Percentiles rank a stretch among this genome's conserved stretches.
phyloP scores from a whole-genome alignment of 2,329 filamentous ascomycete species.

The Nigrospora osmanthi region DNA sequence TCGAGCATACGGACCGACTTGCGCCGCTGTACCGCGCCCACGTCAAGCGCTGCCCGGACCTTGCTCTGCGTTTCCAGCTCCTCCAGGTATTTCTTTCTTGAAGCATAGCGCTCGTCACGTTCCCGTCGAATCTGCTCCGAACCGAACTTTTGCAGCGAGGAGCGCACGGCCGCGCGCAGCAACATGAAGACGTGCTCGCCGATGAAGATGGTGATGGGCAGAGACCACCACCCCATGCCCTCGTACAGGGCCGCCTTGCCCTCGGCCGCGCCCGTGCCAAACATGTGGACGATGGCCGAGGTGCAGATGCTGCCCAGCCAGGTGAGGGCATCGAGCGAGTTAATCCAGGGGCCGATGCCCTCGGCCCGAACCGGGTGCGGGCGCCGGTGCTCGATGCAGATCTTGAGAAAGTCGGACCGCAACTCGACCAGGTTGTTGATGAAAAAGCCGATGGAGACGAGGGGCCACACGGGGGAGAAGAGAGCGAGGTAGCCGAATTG shows the following conservation, averaged over 20 bases:
- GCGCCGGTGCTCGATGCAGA: constrained; percentile 65
- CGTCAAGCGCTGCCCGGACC: constrained; percentile 20
- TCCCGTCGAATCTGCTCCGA: constrained; percentile 32
- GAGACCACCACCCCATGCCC: constrained; percentile 45
- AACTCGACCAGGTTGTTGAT: constrained; percentile 74
- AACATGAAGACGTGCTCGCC: constrained; percentile 66
- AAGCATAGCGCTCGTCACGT: constrained; percentile 28
- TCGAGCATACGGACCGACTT: constrained; percentile 13
- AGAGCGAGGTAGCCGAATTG: constrained; percentile 68
- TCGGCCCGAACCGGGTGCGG: constrained; percentile 63
- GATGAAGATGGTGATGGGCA: constrained; percentile 64
- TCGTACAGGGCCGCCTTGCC: constrained; percentile 17
- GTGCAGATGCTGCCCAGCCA: constrained; percentile 69
- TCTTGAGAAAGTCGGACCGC: constrained; percentile 69
- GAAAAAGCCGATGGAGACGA: constrained; percentile 65
- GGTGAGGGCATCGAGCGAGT: constrained; percentile 58
- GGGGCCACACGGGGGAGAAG: constrained; percentile 69
- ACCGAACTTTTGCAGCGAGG: constrained; percentile 26
- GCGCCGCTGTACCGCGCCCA: constrained; percentile 27
- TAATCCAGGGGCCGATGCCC: constrained; percentile 67
- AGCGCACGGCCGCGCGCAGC: constrained; percentile 36
- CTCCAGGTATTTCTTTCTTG: constrained; percentile 27
- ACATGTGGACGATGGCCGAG: constrained; percentile 67
- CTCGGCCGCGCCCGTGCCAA: constrained; percentile 47
- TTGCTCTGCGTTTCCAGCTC: constrained; percentile 30